phyloP scores from a whole-genome alignment of 2,329 filamentous ascomycete species.

The Pyrenophora tritici-repentis region DNA sequence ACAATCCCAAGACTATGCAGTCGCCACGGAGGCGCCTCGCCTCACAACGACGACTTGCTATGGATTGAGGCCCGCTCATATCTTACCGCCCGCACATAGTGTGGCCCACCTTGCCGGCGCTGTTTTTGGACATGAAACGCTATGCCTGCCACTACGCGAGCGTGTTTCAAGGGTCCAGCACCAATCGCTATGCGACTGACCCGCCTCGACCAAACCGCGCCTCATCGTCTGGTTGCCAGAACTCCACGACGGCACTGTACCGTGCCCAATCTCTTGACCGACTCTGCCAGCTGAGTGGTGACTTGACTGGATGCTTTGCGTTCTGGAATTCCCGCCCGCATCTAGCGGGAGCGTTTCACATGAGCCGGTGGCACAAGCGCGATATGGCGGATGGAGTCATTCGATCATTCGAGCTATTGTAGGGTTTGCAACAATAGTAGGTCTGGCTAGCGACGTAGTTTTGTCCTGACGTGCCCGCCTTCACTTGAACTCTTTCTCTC shows the following conservation, averaged over 20 bases:
- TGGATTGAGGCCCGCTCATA: slow-evolving; percentile 24
- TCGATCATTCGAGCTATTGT: slow-evolving; percentile 36
- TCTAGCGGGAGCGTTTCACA: slow-evolving; percentile 35
- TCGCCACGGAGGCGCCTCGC: slow-evolving; percentile 11
- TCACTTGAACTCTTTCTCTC: slow-evolving; percentile 23
- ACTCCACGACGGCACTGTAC: slow-evolving; percentile 10
- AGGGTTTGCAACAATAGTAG: slow-evolving; percentile 34
- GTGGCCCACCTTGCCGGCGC: slow-evolving; percentile 17
- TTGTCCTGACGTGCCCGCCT: slow-evolving; percentile 26
- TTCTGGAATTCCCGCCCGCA: slow-evolving; percentile 19
- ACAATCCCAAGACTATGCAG: background rate
- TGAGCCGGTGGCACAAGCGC: slow-evolving; percentile 22
- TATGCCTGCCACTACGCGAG: slow-evolving; percentile 24
- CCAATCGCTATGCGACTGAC: slow-evolving; percentile 44
- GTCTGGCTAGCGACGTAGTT: slow-evolving; percentile 24
- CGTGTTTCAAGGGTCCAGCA: slow-evolving; percentile 32
- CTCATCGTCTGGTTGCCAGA: slow-evolving; percentile 28
- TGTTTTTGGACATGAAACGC: slow-evolving; percentile 43
- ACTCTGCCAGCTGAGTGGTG: slow-evolving; percentile 12
- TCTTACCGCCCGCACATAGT: slow-evolving; percentile 40
- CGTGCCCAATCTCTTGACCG: slow-evolving; percentile 9
- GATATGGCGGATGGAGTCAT: slow-evolving; percentile 32
- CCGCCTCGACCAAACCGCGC: slow-evolving; percentile 35
- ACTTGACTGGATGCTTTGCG: slow-evolving; percentile 21
- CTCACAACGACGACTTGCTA: slow-evolving; percentile 15